Base-by-base conservation (phyloP, 371 early-diverging fungal species). In the Mortierella sp. region DNA sequence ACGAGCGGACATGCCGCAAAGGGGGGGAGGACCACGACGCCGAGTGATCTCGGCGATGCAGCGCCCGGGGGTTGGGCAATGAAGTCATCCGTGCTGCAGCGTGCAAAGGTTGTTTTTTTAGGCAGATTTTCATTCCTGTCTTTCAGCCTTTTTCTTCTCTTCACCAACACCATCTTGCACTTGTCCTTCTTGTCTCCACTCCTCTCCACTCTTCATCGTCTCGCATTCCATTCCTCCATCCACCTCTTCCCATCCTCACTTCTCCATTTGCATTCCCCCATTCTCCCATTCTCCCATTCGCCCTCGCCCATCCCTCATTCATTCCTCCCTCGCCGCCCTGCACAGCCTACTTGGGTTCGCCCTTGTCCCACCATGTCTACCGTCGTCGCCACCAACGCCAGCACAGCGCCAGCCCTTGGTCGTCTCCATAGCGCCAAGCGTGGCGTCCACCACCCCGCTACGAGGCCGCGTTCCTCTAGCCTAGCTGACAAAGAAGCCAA, bases 381-480 rank as follows among this genome's bases (percentile, higher is more conserved):
- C 13, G 39, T 63, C 49, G 43, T 56, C 19, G 56, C 63, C 5
- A 41, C 56, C 19, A 56, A 48, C 40, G 48, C 61, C 17, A 52
- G 46, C 40, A 50, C 64, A 7, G 57, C 64, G 14, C 53, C 74
- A 19, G 60, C 67, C 13, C 59, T 74, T 12, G 68, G 64, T 43
- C 63, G 74, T 57, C 53, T 74, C 44, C 68, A 74, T 28, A 53
- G 43, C 45, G 16, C 43, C 25, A 56, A 43, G 21, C 27, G 60
- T 39, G 49, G 54, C 31, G n/a, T 49, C 21, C 45, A 19, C 8
- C 25, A 12, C 24, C 51, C 63, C 3, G 40, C 60, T 2, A 60
- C 57, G 22, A 51, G 74, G 3, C 67, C 67, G 47, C 74, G 74
- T 8, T 74, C 74, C 7, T 74, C 74, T 27, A 67, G 68, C 40